Percentiles rank a stretch among this genome's conserved stretches.
Evolutionary conservation across 208 protist genomes (phyloP).

Genomic region (Leishmania turanica): DNA sequence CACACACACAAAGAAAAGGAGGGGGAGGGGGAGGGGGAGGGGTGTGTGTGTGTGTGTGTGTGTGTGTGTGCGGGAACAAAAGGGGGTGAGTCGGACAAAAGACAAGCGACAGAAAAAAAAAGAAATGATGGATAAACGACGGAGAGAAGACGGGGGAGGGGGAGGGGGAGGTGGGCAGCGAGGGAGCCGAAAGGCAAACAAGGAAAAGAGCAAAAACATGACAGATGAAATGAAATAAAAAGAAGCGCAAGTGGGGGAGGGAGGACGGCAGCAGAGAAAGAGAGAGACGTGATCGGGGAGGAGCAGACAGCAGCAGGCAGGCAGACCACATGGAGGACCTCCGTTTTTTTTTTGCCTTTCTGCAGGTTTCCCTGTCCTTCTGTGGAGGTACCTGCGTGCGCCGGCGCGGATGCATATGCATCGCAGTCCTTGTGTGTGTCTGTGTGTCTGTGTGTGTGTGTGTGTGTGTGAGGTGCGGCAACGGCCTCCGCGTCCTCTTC

Average conservation of each 20-base stretch:
- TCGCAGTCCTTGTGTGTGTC: neutral
- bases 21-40: too few relatives aligned
- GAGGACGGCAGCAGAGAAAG: slow-evolving; percentile 1
- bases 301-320: neutral
- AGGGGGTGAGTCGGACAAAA: too few relatives aligned
- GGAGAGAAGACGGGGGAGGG: too few relatives aligned
- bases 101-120: too few relatives aligned
- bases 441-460: neutral
- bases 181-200: neutral
- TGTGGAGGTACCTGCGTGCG: neutral
- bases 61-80: too few relatives aligned
- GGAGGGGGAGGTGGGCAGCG: neutral
- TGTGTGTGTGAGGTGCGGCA: neutral
- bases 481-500: neutral
- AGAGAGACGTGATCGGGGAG: neutral
- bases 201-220: neutral
- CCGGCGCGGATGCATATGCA: neutral
- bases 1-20: neutral
- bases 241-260: slow-evolving; percentile 7
- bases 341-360: neutral
- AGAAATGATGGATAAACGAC: too few relatives aligned
- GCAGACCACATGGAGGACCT: neutral
- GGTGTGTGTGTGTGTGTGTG: too few relatives aligned
- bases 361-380: neutral
- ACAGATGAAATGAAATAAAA: neutral